These are phyloP conservation scores for Lactifluus echinatus DNA, from an alignment of 768 basidiomycete species.

Conservation along the genomic window DNA sequence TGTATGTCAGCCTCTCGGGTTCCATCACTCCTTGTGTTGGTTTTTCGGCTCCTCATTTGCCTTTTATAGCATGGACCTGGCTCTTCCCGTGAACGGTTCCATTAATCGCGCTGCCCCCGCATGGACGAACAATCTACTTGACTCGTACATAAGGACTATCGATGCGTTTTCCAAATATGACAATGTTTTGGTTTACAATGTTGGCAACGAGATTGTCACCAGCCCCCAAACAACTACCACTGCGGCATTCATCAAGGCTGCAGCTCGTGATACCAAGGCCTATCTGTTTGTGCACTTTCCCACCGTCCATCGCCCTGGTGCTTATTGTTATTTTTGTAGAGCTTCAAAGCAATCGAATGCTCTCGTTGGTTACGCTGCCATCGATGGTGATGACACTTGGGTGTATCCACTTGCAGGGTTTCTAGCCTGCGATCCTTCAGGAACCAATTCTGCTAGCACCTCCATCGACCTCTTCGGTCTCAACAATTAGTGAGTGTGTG, in stretches of 20 bases:
- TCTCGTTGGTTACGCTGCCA: slow-evolving; percentile 80
- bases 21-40: background rate
- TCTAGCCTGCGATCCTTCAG: slow-evolving; percentile 63
- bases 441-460: slow-evolving; percentile 43
- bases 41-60: slow-evolving; percentile 7
- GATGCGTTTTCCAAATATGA: slow-evolving; percentile 75
- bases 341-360: slow-evolving; percentile 52
- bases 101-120: slow-evolving; percentile 63
- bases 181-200: slow-evolving; percentile 83
- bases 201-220: slow-evolving; percentile 78
- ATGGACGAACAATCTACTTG: slow-evolving; percentile 76
- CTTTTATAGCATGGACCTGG: slow-evolving; percentile 65
- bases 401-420: slow-evolving; percentile 64
- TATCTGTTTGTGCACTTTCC: slow-evolving; percentile 55
- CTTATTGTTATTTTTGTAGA: slow-evolving; percentile 7
- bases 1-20: slow-evolving; percentile 42
- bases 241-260: slow-evolving; percentile 81
- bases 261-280: slow-evolving; percentile 79
- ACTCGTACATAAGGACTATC: slow-evolving; percentile 72
- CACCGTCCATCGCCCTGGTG: background rate
- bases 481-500: slow-evolving; percentile 65
- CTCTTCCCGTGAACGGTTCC: slow-evolving; percentile 79
- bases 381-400: slow-evolving; percentile 61
- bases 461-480: slow-evolving; percentile 82
- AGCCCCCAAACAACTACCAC: slow-evolving; percentile 46